Evolutionary conservation across 2,329 filamentous ascomycete species (phyloP).

Genomic region (Aspergillus fumigatus): DNA sequence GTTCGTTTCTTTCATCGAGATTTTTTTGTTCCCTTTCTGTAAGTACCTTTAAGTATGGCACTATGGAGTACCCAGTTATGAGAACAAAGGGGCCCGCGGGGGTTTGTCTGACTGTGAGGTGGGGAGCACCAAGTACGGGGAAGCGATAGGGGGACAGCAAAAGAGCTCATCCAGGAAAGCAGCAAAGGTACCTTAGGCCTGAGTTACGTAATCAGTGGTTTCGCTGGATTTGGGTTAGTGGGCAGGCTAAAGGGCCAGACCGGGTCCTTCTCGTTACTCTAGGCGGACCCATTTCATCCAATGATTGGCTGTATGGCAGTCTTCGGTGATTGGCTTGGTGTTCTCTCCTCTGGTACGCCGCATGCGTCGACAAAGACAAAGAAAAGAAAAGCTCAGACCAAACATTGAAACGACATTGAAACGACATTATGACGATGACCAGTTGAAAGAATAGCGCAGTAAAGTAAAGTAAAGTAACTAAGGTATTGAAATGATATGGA

Average conservation of each 20-base stretch:
- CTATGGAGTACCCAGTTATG: not conserved
- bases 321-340: constrained; percentile 3
- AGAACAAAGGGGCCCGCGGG: not conserved
- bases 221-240: not conserved
- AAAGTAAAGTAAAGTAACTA: too few species aligned
- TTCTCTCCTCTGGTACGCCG: constrained; percentile 19
- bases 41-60: not conserved
- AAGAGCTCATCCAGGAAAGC: too few species aligned
- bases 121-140: not conserved
- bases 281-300: constrained; percentile 1
- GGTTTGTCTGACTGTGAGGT: not conserved
- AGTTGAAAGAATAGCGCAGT: too few species aligned
- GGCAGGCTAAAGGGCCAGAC: not conserved
- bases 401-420: constrained; percentile 7
- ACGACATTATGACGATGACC: constrained; percentile 1
- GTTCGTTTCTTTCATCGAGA: not conserved
- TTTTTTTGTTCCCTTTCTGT: not conserved
- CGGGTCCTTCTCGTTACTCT: not conserved
- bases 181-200: too few species aligned
- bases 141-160: not conserved
- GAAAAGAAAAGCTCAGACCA: constrained; percentile 32
- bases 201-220: too few species aligned
- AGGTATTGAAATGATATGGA: too few species aligned
- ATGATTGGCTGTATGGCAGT: not conserved
- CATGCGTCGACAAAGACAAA: constrained; percentile 20